Conservation (phyloP, 2,329 filamentous ascomycete genomes). For the Ophiostoma novo-ulmi region DNA sequence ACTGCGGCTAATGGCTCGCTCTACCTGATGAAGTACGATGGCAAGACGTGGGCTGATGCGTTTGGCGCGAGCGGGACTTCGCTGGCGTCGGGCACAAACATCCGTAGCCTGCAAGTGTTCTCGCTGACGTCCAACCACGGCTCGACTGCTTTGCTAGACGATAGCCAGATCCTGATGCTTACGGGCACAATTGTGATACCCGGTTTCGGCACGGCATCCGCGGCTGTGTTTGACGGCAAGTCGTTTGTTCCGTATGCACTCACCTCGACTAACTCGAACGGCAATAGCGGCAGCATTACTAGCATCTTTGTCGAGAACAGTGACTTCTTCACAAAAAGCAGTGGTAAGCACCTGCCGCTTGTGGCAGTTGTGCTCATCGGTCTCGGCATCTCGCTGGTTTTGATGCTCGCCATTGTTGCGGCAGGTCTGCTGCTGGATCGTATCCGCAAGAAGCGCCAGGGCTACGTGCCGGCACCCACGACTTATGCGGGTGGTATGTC, state of each 20-base stretch:
- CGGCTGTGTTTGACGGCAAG: conserved; percentile 82
- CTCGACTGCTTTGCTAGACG: conserved; percentile 56
- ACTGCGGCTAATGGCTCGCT: conserved; percentile 57
- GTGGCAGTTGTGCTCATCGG: conserved; percentile 77
- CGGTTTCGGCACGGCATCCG: conserved; percentile 73
- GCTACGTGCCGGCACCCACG: conserved; percentile 70
- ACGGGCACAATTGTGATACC: conserved; percentile 77
- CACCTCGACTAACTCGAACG: conserved; percentile 53
- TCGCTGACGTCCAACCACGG: conserved; percentile 64
- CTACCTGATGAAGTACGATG: conserved; percentile 80
- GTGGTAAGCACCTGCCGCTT: conserved; percentile 56
- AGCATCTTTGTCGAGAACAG: conserved; percentile 78
- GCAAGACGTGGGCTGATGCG: conserved; percentile 53
- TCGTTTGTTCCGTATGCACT: conserved; percentile 73
- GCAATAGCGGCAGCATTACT: conserved; percentile 68
- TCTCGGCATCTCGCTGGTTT: conserved; percentile 68
- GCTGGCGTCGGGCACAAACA: conserved; percentile 60
- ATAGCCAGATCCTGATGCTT: conserved; percentile 69
- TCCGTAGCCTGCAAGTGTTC: conserved; percentile 79
- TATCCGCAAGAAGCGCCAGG: conserved; percentile 69
- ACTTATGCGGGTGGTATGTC: conserved; percentile 57
- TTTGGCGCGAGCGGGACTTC: conserved; percentile 52
- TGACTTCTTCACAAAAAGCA: conserved; percentile 61
- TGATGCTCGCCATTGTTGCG: conserved; percentile 73
- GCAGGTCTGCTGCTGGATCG: conserved; percentile 71